These are phyloP conservation scores for Diutina pseudorugosa DNA, from an alignment of 1,139 yeast genomes.

Conservation along the genomic window DNA sequence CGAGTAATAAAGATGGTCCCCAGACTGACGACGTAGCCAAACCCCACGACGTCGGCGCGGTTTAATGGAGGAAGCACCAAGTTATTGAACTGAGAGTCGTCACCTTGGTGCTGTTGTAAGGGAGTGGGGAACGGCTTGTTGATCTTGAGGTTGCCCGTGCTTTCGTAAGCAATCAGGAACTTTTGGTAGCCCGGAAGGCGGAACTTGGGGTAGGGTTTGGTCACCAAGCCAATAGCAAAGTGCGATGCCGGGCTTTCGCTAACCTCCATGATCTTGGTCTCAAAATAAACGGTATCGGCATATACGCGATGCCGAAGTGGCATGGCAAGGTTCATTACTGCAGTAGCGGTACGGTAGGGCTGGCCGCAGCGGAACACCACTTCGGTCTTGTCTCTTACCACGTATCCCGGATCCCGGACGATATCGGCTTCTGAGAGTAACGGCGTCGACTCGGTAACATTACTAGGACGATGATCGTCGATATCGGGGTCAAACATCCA, in stretches of 20 bases:
- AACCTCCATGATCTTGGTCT: constrained; percentile 50
- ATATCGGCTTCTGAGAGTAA: background rate
- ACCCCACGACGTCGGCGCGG: constrained; percentile 87
- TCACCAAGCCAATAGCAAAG: constrained; percentile 67
- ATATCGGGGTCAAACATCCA: background rate
- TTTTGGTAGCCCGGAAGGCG: constrained; percentile 78
- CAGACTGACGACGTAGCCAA: constrained; percentile 69
- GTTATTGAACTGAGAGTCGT: constrained; percentile 39
- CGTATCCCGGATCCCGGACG: background rate
- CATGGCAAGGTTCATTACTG: constrained; percentile 46
- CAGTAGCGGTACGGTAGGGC: constrained; percentile 32
- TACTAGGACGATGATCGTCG: background rate
- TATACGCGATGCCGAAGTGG: constrained; percentile 40
- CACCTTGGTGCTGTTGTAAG: constrained; percentile 34
- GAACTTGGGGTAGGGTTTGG: constrained; percentile 85
- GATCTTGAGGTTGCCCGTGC: constrained; percentile 69
- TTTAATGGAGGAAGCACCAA: constrained; percentile 64
- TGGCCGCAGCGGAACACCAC: constrained; percentile 1
- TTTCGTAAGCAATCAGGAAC: constrained; percentile 79
- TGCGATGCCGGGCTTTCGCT: constrained; percentile 28
- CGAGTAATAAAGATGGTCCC: constrained; percentile 85
- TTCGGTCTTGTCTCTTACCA: constrained; percentile 1
- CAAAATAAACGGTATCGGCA: constrained; percentile 60
- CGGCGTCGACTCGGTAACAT: background rate
- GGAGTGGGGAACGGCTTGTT: constrained; percentile 62